A percentile compares a stretch with the other conserved stretches of the same genome.
These are phyloP conservation scores for Galium porrigens DNA, from an alignment of 305 asterid genomes.

Conservation along the genomic window DNA sequence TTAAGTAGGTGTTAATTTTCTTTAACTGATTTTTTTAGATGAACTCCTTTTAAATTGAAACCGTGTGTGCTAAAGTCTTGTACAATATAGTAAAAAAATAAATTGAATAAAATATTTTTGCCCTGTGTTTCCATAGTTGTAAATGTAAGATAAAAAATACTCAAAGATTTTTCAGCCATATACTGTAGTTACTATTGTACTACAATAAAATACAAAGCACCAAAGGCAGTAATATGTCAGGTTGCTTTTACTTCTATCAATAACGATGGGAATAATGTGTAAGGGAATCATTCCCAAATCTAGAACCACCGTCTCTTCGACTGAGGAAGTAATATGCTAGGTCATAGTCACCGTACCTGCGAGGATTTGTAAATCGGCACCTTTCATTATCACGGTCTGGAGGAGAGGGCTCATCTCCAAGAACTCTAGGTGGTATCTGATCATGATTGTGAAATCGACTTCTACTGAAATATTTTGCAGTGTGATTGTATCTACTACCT, in stretches of 20 bases:
- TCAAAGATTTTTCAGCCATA: no score
- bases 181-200: no score
- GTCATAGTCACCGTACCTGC: constrained; percentile 31
- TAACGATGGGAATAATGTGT: neutral
- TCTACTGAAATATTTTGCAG: constrained; percentile 21
- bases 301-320: constrained; percentile 17
- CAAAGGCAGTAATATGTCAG: no score
- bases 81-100: no score
- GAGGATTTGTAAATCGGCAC: constrained; percentile 27
- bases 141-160: no score
- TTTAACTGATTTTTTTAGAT: no score
- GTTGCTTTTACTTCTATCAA: neutral
- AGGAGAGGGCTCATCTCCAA: constrained; percentile 50
- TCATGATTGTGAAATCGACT: constrained; percentile 8
- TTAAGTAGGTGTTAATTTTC: no score
- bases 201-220: no score
- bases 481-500: constrained; percentile 27
- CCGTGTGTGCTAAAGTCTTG: no score
- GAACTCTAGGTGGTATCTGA: constrained; percentile 20
- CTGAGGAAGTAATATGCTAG: constrained; percentile 22
- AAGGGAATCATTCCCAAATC: neutral
- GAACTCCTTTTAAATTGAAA: no score
- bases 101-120: no score
- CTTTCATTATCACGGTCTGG: constrained; percentile 68
- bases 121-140: no score